Percentiles rank a stretch among this genome's conserved stretches.
These are phyloP conservation scores for Colletotrichum sansevieriae DNA, from an alignment of 2,329 filamentous ascomycete genomes.

Conservation along the genomic window DNA sequence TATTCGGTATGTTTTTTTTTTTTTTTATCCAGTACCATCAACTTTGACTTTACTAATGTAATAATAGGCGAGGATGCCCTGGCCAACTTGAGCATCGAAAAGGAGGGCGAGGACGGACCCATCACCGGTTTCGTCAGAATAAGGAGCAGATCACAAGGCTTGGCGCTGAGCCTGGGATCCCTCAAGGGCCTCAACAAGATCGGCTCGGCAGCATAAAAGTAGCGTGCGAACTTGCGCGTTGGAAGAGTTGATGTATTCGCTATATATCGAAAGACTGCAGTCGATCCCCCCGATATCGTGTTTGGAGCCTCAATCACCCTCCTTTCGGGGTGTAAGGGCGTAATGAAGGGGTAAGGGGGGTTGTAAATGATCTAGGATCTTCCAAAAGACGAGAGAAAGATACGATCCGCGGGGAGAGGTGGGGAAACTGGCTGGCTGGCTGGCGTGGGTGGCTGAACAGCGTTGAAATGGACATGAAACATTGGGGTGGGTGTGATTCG, in stretches of 20 bases:
- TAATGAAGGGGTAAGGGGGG: slow-evolving; percentile 8
- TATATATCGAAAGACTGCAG: slow-evolving; percentile 33
- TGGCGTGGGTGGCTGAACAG: slow-evolving; percentile 15
- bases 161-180: slow-evolving; percentile 92
- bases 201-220: slow-evolving; percentile 57
- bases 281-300: slow-evolving; percentile 17
- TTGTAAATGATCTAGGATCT: neutral
- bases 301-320: neutral
- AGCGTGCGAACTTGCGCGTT: neutral
- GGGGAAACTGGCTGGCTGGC: slow-evolving; percentile 8
- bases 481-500: neutral
- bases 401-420: slow-evolving; percentile 1
- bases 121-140: slow-evolving; percentile 98
- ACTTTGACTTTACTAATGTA: slow-evolving; percentile 45
- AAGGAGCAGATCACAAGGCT: slow-evolving; percentile 94
- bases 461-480: slow-evolving; percentile 32
- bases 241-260: slow-evolving; percentile 2
- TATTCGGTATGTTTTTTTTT: slow-evolving; percentile 82
- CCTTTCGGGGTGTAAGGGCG: neutral
- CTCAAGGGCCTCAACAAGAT: slow-evolving; percentile 95
- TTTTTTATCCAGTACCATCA: slow-evolving; percentile 44
- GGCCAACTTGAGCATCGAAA: slow-evolving; percentile 97
- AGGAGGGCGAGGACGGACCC: slow-evolving; percentile 93
- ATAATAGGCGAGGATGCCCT: slow-evolving; percentile 92
- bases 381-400: slow-evolving; percentile 3